Conservation (phyloP, 345 rosid species). For the Bruguiera parviflora region DNA sequence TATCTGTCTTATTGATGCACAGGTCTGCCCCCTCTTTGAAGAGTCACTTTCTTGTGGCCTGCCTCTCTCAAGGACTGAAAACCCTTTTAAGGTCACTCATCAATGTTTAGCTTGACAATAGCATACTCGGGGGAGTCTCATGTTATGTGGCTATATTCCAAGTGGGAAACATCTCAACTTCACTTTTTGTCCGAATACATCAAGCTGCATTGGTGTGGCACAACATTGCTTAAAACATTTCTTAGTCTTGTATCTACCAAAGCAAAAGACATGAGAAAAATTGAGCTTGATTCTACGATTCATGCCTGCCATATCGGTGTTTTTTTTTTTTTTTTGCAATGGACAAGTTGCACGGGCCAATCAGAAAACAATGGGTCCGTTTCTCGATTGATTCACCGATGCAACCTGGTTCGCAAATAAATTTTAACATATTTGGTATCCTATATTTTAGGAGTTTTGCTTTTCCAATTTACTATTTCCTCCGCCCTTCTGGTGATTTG, state of each 20-base stretch:
- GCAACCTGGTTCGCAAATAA: neutral
- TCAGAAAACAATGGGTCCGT: slow-evolving; percentile 6
- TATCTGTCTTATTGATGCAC: slow-evolving; percentile 30
- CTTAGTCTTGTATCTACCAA: slow-evolving; percentile 5
- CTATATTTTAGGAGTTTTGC: neutral
- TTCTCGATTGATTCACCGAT: neutral
- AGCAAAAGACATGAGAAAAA: neutral
- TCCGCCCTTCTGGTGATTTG: too few species aligned
- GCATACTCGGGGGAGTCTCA: slow-evolving; percentile 3
- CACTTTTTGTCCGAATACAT: slow-evolving; percentile 24
- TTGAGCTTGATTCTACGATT: neutral
- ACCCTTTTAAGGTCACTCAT: slow-evolving; percentile 21
- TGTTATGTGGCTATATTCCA: slow-evolving; percentile 19
- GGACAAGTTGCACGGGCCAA: neutral
- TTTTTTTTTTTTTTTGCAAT: neutral
- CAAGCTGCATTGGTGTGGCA: slow-evolving; percentile 7
- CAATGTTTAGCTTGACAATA: neutral
- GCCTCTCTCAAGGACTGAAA: slow-evolving; percentile 11
- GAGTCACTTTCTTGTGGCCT: slow-evolving; percentile 39
- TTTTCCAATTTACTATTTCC: too few species aligned
- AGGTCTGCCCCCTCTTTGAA: slow-evolving; percentile 35
- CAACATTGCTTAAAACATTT: neutral
- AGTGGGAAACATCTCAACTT: slow-evolving; percentile 21
- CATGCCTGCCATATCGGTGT: slow-evolving; percentile 5
- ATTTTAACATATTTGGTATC: neutral